Base-by-base conservation (phyloP, 116 monocot genomes). In the Papilionanthe hybrid region DNA sequence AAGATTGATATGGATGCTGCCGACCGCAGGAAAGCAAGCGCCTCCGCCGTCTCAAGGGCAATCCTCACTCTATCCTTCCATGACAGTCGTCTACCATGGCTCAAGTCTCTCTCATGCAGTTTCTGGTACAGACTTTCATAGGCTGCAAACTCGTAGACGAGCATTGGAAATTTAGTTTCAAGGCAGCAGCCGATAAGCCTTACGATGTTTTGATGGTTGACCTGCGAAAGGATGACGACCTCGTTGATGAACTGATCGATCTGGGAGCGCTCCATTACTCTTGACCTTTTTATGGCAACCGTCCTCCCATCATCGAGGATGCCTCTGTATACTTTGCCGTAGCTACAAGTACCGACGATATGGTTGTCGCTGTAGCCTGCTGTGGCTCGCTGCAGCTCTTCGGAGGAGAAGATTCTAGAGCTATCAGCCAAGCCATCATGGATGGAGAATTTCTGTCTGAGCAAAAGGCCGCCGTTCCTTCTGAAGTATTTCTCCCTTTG, bases 391-490 rank as follows among this genome's bases (percentile, higher is more conserved):
- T 58, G 72, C n/a, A 90, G 82, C 44, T 90, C 90, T 29, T 85
- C 87, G 1, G 42, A 22, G 18, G 85, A 75, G 79, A 90, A 90
- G 48, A 90, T 78, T 43, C 81, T 72, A 25, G 77, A 25, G 13
- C 75, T 67, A 7, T 77, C 75, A 5, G 53, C 43, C 5, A 53
- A 44, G 4, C 80, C 86, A 23, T 88, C 79, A 1, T 55, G 56
- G 23, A 77, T 55, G 3, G 83, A 82, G 11, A 87, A 17, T 29
- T 86, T 79, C 28, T 87, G 83, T 50, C 85, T 79, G 17, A 90
- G 65, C 9, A 90, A 37, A 20, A 68, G 50, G 12, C 90, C 90
- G 8, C 88, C 90, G 27, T 90, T 90, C 77, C 84, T 79, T n/a
- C 55, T 43, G 48, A 91, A 86, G 72, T 83, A 83, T 27, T 76